Percentiles rank a stretch among this genome's conserved stretches.
Evolutionary conservation across 78 protist species (phyloP).

Genomic region (Emiliania huxleyi): DNA sequence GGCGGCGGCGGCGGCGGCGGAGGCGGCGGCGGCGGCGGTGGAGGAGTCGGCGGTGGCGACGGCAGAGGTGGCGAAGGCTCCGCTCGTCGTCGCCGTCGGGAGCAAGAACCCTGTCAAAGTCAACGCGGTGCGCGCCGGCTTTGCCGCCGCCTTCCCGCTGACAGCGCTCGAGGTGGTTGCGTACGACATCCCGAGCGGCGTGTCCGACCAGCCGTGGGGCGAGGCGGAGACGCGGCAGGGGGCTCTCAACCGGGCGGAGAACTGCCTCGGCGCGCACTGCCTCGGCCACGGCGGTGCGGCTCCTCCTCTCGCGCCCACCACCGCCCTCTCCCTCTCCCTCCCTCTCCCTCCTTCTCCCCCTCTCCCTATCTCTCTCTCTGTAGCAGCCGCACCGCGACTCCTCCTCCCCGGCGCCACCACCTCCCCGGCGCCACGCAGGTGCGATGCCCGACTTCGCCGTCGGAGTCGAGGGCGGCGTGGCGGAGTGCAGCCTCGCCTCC

Average conservation of each 20-base stretch:
- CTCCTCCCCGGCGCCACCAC: not conserved
- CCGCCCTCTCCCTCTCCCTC: too few species aligned
- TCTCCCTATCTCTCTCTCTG: too few species aligned
- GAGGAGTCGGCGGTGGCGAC: too few species aligned
- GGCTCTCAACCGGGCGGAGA: not conserved
- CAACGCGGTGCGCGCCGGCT: not conserved
- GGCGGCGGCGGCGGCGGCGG: too few species aligned
- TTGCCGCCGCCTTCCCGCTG: not conserved
- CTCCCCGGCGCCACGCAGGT: not conserved
- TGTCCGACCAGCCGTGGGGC: slow-evolving; percentile 32
- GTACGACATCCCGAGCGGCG: slow-evolving; percentile 17
- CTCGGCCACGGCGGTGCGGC: too few species aligned
- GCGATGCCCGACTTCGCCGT: not conserved
- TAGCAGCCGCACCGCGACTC: too few species aligned
- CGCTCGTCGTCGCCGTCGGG: slow-evolving; percentile 30
- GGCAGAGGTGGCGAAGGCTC: too few species aligned
- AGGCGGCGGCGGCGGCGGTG: too few species aligned
- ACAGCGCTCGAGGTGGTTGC: not conserved
- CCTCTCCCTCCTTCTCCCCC: too few species aligned
- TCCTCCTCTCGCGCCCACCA: too few species aligned
- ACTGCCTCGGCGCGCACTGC: too few species aligned
- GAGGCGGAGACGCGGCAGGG: slow-evolving; percentile 1
- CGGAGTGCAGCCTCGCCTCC: not conserved
- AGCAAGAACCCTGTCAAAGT: slow-evolving; percentile 26
- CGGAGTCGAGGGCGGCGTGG: not conserved